Conservation (phyloP, 2,329 filamentous ascomycete genomes). For the Tympanopsis confertula region DNA sequence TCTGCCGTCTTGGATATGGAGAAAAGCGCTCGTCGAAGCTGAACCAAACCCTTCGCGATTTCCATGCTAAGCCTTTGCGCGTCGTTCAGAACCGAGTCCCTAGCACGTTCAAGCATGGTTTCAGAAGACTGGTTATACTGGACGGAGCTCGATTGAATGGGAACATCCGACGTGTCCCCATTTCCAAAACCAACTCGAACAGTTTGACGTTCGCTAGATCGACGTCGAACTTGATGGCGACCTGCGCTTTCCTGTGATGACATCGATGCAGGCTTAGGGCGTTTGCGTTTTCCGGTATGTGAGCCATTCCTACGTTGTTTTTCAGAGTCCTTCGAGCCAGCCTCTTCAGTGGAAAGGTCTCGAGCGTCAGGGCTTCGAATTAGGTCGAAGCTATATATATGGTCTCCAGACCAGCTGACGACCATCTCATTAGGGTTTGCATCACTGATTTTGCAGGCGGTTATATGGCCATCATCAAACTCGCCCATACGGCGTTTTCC, state of each 20-base stretch:
- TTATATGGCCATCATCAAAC: constrained; percentile 51
- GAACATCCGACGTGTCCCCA: constrained; percentile 46
- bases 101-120: constrained; percentile 15
- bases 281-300: not conserved
- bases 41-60: constrained; percentile 40
- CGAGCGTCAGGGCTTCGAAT: constrained; percentile 42
- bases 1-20: constrained; percentile 18
- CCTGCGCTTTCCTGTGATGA: constrained; percentile 10
- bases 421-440: constrained; percentile 56
- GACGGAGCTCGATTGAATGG: constrained; percentile 21
- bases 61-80: constrained; percentile 38
- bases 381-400: constrained; percentile 57
- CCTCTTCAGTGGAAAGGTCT: constrained; percentile 18
- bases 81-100: constrained; percentile 23
- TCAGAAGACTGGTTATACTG: constrained; percentile 1
- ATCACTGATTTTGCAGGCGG: constrained; percentile 60
- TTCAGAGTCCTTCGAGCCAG: constrained; percentile 14
- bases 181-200: constrained; percentile 21
- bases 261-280: constrained; percentile 10
- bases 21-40: constrained; percentile 42
- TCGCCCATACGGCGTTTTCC: constrained; percentile 39
- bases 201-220: constrained; percentile 28
- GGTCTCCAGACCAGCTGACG: constrained; percentile 57
- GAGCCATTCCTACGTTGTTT: no score
- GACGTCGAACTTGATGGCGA: constrained; percentile 6